Evolutionary conservation across 2,329 filamentous ascomycete species (phyloP), one percentile per base, ranked within the genome.

Genomic region (Penicillium sp.): DNA sequence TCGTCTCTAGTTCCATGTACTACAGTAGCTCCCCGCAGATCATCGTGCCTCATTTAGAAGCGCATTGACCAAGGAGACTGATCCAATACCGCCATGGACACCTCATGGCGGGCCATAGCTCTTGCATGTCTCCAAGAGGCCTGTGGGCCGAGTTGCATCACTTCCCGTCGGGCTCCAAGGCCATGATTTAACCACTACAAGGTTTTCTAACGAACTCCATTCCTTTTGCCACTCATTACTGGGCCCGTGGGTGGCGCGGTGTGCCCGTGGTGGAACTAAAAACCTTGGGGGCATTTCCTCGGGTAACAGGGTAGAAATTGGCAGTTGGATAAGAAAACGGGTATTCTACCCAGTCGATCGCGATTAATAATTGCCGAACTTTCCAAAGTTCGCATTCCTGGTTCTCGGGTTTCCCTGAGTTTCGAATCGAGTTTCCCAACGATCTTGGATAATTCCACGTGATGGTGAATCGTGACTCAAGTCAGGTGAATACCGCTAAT

Each of bases 61-160:
- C 48, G 57, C 33, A 60, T 62, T 54, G 55, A 56, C 55, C 50
- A 52, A 43, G 54, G 39, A 56, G 61, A 65, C 62, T 62, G 49
- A 48, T 63, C 61, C 37, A 61, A 44, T 52, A 54, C 57, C 33
- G 29, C 39, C 46, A 14, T 29, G 21, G 42, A 56, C 55, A 55
- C 21, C 48, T 60, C 58, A 55, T 51, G 29, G 35, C 14, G 11
- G 49, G 49, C 49, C 48, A 42, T 50, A 50, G 48, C 48, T 50
- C 35, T 29, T 50, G 48, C 48, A 50, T 39, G n/a, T 8, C 4
- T 16, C 11, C 6, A 14, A 33, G 31, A 33, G 43, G 43, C 14
- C 25, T 46, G 44, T 42, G 19, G 35, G 35, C 35, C 35, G 3
- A 8, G 35, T 39, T 19, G n/a, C 8, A n/a, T 19, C 27, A 29